phyloP scores from a whole-genome alignment of 2,329 filamentous ascomycete species.

The Colletotrichum tofieldiae region DNA sequence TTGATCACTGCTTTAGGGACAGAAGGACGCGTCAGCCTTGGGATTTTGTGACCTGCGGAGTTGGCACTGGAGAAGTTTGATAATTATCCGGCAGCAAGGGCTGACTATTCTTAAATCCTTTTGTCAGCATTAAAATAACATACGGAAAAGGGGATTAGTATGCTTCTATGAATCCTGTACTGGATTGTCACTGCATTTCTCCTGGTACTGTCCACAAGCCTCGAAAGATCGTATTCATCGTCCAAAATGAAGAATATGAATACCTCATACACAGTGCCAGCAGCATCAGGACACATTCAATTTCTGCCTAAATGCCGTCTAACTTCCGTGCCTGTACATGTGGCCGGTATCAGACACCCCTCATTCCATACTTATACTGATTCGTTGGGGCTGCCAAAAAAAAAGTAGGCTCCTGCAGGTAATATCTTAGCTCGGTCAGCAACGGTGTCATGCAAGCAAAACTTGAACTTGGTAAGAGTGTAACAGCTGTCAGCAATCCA shows the following conservation, averaged over 20 bases:
- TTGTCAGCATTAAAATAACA: neutral
- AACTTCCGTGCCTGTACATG: too few species aligned
- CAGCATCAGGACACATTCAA: neutral
- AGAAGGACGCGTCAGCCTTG: neutral
- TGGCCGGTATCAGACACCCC: neutral
- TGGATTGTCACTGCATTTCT: neutral
- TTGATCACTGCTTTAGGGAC: neutral
- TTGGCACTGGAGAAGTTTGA: neutral
- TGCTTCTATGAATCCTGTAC: rapidly evolving
- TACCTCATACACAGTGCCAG: neutral
- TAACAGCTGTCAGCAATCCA: neutral
- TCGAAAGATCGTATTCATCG: neutral
- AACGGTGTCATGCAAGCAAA: neutral
- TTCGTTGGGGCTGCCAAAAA: neutral
- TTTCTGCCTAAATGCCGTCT: conserved; percentile 11
- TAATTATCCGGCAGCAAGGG: neutral
- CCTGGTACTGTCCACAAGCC: too few species aligned
- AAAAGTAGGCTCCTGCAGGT: conserved; percentile 4
- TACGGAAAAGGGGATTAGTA: neutral
- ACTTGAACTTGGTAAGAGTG: neutral
- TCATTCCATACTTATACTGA: neutral
- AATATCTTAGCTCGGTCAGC: neutral
- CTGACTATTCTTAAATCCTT: too few species aligned
- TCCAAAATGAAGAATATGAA: neutral
- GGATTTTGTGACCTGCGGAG: neutral